Evolutionary conservation across 176 grass and related monocot genomes (phyloP), one percentile per base, ranked within the genome.

Genomic region (Chrysopogon serrulatus): DNA sequence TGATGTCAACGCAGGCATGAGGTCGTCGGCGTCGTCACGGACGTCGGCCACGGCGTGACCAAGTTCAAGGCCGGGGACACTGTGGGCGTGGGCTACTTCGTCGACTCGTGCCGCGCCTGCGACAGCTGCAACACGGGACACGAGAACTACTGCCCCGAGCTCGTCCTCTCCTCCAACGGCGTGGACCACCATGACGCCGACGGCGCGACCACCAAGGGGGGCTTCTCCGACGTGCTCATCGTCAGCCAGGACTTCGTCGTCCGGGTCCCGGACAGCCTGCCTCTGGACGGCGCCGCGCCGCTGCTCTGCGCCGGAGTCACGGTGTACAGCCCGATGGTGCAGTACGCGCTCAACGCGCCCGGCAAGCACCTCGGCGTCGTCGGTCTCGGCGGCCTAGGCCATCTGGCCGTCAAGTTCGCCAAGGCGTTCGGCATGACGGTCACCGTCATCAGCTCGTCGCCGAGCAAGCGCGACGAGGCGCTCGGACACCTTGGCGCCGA

Each of bases 401-500:
- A 87, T 40, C 18, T 93, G 5, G 87, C 80, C 3, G 91, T 93
- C 48, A 93, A 90, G 84, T 90, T 93, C 28, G 87, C 64, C 33
- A 93, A 90, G 80, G 91, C 87, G 5, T 87, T 87, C 73, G 84
- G 87, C 11, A 82, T 90, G 81, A 78, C n/a, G 48, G 87, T 93
- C 71, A 93, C 91, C 1, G 84, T 90, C 2, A 87, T 90, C 76
- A 90, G 91, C 87, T 60, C 84, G 17, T 90, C 91, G 1, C 79
- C 64, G 2, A 63, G 8, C 10, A 90, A 90, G 88, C 37, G 68
- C 0, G 37, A 70, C 6, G 90, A 92, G 73, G 90, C 90, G 5
- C 17, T 90, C n/a, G 69, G 35, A 2, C 86, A 60, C 21, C 85
- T 92, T 18, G 87, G 75, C 24, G 90, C 90, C 48, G 75, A 92